Conservation (phyloP, 495 filamentous ascomycete genomes). For the Xylaria intraflava region DNA sequence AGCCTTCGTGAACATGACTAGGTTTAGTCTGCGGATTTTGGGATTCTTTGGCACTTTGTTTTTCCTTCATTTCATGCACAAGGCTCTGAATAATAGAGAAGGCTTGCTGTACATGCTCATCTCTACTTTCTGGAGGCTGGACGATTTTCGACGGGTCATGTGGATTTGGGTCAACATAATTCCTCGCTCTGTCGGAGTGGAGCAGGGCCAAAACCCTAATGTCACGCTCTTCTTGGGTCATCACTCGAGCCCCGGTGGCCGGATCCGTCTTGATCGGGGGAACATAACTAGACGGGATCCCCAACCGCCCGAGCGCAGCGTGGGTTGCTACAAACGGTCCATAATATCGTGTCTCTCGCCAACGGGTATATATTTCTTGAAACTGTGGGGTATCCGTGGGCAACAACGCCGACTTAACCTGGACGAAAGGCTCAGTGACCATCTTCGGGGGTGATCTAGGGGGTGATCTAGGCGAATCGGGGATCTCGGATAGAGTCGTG, state of each 20-base stretch:
- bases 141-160: constrained; percentile 26
- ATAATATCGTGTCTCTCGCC: constrained; percentile 14
- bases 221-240: constrained; percentile 11
- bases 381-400: constrained; percentile 14
- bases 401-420: constrained; percentile 15
- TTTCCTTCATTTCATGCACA: constrained; percentile 22
- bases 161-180: constrained; percentile 27
- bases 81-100: constrained; percentile 25
- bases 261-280: neutral
- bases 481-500: constrained; percentile 64
- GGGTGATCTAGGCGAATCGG: constrained; percentile 70
- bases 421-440: constrained; percentile 9
- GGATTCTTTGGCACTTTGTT: constrained; percentile 26
- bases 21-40: constrained; percentile 17
- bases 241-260: neutral
- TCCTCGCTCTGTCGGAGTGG: constrained; percentile 27
- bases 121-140: constrained; percentile 25
- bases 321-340: constrained; percentile 12
- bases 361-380: constrained; percentile 30
- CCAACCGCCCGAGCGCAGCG: constrained; percentile 17
- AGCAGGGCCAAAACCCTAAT: constrained; percentile 24
- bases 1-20: constrained; percentile 1
- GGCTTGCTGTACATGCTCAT: constrained; percentile 28
- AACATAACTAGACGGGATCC: neutral
- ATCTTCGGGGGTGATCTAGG: constrained; percentile 52